A percentile compares a stretch with the other conserved stretches of the same genome.
Conservation (phyloP, 768 basidiomycete genomes). For the Phlegmacium glaucopus region DNA sequence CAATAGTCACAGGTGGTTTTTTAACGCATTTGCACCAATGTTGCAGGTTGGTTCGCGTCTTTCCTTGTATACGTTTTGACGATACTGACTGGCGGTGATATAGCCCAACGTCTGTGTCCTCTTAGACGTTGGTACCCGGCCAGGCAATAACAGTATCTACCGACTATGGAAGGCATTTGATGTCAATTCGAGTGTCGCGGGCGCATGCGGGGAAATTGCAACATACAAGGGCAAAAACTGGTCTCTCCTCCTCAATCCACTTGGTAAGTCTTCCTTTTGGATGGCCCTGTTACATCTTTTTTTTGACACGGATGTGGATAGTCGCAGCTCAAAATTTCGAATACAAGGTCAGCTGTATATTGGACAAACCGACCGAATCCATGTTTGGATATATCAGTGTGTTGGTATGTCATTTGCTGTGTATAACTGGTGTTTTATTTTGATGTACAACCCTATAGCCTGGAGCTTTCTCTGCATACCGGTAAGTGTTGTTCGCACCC, state of each 20-base stretch:
- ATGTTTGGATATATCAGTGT: constrained; percentile 98
- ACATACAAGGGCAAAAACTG: constrained; percentile 90
- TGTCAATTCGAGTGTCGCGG: constrained; percentile 87
- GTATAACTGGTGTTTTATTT: background rate
- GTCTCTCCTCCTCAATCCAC: constrained; percentile 76
- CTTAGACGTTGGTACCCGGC: constrained; percentile 92
- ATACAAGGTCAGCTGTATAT: constrained; percentile 88
- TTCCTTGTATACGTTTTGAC: too few relatives aligned
- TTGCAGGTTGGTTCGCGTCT: constrained; percentile 49
- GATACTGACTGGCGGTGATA: background rate
- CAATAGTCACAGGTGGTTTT: constrained; percentile 96
- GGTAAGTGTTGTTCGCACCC: constrained; percentile 29
- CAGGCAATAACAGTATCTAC: constrained; percentile 85
- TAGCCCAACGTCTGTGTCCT: constrained; percentile 91
- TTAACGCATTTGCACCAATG: constrained; percentile 87
- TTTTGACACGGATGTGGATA: constrained; percentile 17
- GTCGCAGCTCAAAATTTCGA: constrained; percentile 96
- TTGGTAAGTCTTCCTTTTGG: constrained; percentile 44
- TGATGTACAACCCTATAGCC: constrained; percentile 41
- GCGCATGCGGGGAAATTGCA: constrained; percentile 97
- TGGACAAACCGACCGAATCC: constrained; percentile 86
- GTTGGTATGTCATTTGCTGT: constrained; percentile 45
- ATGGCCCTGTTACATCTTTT: background rate
- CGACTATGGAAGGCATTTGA: constrained; percentile 96
- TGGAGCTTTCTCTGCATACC: constrained; percentile 93